Evolutionary conservation across 148 eudicot species (phyloP).

Genomic region (Spergularia marina): DNA sequence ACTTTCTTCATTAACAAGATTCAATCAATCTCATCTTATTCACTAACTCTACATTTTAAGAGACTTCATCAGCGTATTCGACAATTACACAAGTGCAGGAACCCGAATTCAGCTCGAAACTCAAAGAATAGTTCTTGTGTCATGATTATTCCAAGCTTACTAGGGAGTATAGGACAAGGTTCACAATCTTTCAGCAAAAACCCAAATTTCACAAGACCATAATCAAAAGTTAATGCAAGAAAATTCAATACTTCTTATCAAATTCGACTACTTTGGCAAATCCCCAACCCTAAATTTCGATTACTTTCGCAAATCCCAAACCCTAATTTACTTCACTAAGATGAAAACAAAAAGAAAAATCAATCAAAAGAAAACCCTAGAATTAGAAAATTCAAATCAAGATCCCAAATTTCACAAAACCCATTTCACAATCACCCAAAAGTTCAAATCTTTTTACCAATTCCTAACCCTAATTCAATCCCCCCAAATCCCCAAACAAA

Average conservation of each 20-base stretch:
- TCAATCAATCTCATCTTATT: too few species aligned
- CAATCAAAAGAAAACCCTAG: not conserved
- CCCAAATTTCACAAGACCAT: too few species aligned
- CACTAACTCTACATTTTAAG: too few species aligned
- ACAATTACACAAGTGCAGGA: too few species aligned
- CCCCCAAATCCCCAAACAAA: not conserved
- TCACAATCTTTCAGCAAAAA: too few species aligned
- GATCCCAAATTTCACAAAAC: not conserved
- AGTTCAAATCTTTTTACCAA: not conserved
- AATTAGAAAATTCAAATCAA: not conserved
- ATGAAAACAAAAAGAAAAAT: not conserved
- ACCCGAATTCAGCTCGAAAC: too few species aligned
- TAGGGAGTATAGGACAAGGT: too few species aligned
- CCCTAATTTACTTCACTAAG: not conserved
- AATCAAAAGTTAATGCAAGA: too few species aligned
- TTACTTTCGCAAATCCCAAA: not conserved
- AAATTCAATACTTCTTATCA: not conserved
- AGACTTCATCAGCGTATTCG: too few species aligned
- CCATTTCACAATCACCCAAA: not conserved
- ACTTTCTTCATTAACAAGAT: too few species aligned
- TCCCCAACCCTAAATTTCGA: not conserved
- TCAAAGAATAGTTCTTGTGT: too few species aligned
- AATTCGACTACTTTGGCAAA: not conserved
- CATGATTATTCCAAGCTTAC: too few species aligned
- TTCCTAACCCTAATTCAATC: not conserved